phyloP scores from a whole-genome alignment of 306 rosid species.

The Cucumis melo region DNA sequence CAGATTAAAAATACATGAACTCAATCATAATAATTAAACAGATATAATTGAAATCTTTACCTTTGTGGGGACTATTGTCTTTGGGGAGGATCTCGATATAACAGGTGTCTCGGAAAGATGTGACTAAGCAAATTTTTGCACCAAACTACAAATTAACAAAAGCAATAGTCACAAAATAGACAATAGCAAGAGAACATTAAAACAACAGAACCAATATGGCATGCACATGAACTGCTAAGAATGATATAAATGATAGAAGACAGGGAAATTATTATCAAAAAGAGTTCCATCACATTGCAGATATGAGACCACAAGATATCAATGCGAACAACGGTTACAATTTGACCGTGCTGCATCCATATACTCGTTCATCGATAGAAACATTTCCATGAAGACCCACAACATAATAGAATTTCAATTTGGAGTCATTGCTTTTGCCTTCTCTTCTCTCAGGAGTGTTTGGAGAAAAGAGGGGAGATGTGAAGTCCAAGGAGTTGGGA shows the following conservation, averaged over 20 bases:
- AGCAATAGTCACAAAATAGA: background rate
- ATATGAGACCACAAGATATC: background rate
- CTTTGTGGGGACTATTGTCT: conserved; percentile 44
- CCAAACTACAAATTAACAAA: conserved; percentile 39
- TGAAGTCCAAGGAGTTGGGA: too few relatives aligned
- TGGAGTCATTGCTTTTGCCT: background rate
- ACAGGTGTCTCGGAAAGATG: conserved; percentile 87
- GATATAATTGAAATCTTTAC: conserved; percentile 20
- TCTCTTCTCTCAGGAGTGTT: background rate
- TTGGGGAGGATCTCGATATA: conserved; percentile 89
- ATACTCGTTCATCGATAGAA: background rate
- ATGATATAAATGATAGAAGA: background rate
- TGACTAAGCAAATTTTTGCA: conserved; percentile 77
- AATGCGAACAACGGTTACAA: background rate
- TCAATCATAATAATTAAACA: background rate
- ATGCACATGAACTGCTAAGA: background rate
- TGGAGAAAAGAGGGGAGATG: too few relatives aligned
- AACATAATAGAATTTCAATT: background rate
- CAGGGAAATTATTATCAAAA: background rate
- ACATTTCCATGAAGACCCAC: background rate
- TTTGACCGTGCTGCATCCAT: background rate
- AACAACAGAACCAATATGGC: background rate
- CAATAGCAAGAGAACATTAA: background rate
- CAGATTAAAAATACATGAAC: background rate
- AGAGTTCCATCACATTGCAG: background rate